Percentiles rank a stretch among this genome's conserved stretches.
Evolutionary conservation across 441 rosid species (phyloP).

Genomic region (Aleurites moluccanus): DNA sequence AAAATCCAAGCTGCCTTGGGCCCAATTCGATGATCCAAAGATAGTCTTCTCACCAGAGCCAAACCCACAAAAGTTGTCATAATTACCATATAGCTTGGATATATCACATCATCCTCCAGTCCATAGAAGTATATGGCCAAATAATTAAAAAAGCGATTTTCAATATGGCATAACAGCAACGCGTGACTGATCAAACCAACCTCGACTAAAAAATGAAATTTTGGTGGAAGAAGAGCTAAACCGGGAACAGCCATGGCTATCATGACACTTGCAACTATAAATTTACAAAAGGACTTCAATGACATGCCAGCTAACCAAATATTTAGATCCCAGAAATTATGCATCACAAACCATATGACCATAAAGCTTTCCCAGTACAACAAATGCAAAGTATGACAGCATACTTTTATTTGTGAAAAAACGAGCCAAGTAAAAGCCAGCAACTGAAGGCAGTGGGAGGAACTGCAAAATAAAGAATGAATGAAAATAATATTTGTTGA

Average conservation of each 20-base stretch:
- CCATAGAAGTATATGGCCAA: slow-evolving; percentile 82
- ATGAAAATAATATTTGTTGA: slow-evolving; percentile 7
- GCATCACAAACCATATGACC: slow-evolving; percentile 88
- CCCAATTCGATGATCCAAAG: slow-evolving; percentile 72
- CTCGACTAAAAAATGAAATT: slow-evolving; percentile 71
- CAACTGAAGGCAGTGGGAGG: slow-evolving; percentile 79
- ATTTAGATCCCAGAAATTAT: slow-evolving; percentile 96
- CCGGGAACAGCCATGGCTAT: slow-evolving; percentile 91
- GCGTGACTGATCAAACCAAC: slow-evolving; percentile 79
- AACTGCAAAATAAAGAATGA: slow-evolving; percentile 57
- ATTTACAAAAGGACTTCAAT: slow-evolving; percentile 83
- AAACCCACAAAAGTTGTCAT: slow-evolving; percentile 77
- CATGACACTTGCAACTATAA: slow-evolving; percentile 72
- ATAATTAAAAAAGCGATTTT: slow-evolving; percentile 85
- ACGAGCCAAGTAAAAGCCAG: slow-evolving; percentile 93
- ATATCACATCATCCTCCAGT: slow-evolving; percentile 94
- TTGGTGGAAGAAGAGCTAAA: slow-evolving; percentile 82
- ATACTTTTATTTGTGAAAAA: slow-evolving; percentile 86
- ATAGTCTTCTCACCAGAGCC: slow-evolving; percentile 80
- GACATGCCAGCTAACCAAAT: slow-evolving; percentile 99
- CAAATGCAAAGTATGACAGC: slow-evolving; percentile 86
- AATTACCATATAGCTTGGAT: slow-evolving; percentile 97
- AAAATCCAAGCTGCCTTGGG: slow-evolving; percentile 85
- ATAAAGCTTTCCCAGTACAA: slow-evolving; percentile 90
- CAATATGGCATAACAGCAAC: slow-evolving; percentile 75